These are phyloP conservation scores for Dendrobium officinale DNA, from an alignment of 106 monocot genomes.

Conservation along the genomic window DNA sequence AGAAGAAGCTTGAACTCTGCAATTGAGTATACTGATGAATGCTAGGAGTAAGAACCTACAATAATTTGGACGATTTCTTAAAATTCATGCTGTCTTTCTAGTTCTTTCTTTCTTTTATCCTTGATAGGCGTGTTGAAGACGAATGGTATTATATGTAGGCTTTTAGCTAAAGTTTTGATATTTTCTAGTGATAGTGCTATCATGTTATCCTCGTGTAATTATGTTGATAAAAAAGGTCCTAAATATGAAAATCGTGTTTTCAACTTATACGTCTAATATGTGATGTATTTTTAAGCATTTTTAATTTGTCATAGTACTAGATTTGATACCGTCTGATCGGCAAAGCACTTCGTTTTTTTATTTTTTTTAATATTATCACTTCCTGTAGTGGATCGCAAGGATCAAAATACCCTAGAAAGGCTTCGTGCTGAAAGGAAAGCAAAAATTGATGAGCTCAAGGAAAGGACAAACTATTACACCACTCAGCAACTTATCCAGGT, in stretches of 20 bases:
- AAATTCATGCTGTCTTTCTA: background rate
- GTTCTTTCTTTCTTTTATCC: background rate
- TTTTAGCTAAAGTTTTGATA: background rate
- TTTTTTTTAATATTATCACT: background rate
- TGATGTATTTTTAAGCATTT: background rate
- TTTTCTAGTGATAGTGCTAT: background rate
- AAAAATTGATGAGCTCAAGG: constrained; percentile 96
- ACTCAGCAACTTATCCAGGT: constrained; percentile 98
- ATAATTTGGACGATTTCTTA: too few species aligned
- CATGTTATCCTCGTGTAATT: background rate
- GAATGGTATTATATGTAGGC: background rate
- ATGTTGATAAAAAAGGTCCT: background rate
- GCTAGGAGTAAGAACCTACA: too few species aligned
- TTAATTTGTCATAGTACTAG: background rate
- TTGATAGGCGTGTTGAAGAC: background rate
- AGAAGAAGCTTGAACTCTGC: too few species aligned
- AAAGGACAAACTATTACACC: constrained; percentile 92
- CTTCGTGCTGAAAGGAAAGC: constrained; percentile 87
- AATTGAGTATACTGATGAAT: too few species aligned
- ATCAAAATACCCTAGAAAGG: constrained; percentile 82
- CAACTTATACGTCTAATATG: background rate
- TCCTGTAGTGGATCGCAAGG: constrained; percentile 69
- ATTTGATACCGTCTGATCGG: background rate
- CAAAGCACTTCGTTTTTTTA: background rate
- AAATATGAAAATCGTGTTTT: background rate